phyloP scores from a whole-genome alignment of 768 basidiomycete genomes.

The Panus rudis region DNA sequence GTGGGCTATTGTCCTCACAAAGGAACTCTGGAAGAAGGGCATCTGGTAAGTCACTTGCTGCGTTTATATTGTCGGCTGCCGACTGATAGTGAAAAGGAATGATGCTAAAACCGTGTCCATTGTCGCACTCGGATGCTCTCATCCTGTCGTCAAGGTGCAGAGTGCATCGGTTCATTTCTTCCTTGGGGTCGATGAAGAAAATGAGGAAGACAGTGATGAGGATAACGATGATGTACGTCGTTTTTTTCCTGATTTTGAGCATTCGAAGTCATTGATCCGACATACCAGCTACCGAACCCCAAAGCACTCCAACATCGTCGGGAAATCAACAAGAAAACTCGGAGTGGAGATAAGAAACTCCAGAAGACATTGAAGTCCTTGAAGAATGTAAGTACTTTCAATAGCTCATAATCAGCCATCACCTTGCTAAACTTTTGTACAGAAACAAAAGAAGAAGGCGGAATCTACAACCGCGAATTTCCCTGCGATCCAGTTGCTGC shows the following conservation, averaged over 20 bases:
- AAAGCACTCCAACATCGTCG: slow-evolving; percentile 75
- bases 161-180: slow-evolving; percentile 94
- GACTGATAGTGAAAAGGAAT: slow-evolving; percentile 40
- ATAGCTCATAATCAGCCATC: not conserved
- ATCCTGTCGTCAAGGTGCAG: slow-evolving; percentile 91
- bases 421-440: slow-evolving; percentile 4
- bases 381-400: slow-evolving; percentile 27
- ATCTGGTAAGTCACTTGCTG: slow-evolving; percentile 53
- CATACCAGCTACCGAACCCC: too few relatives aligned
- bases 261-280: too few relatives aligned
- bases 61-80: not conserved
- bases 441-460: slow-evolving; percentile 30
- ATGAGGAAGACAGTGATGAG: slow-evolving; percentile 57
- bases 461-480: slow-evolving; percentile 56
- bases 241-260: too few relatives aligned
- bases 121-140: slow-evolving; percentile 85
- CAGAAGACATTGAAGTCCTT: slow-evolving; percentile 63
- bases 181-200: slow-evolving; percentile 79
- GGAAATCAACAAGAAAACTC: slow-evolving; percentile 91
- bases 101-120: slow-evolving; percentile 93
- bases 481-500: slow-evolving; percentile 84
- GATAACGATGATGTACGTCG: slow-evolving; percentile 41
- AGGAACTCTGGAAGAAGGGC: slow-evolving; percentile 90
- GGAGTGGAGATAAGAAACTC: slow-evolving; percentile 75
- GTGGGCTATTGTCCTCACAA: slow-evolving; percentile 94